Base-by-base conservation (phyloP, 345 rosid genomes). In the Mercurialis annua region DNA sequence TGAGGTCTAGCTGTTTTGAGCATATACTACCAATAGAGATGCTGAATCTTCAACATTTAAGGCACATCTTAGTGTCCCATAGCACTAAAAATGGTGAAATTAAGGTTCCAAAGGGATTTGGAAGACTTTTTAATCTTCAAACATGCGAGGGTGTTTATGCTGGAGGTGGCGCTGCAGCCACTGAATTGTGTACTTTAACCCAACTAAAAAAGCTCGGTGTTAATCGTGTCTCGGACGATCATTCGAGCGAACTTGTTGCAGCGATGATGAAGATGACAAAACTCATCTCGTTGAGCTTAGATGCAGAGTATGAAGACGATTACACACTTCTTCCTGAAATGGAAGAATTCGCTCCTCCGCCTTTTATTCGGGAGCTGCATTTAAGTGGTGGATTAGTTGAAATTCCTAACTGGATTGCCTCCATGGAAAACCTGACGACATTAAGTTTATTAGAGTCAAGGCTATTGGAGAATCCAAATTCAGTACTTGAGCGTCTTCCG, bases 101-200 rank as follows among this genome's bases (percentile, higher is more conserved):
- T 14, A 56, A 20, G 30, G 71, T 56, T 7, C 56, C 44, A 46
- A 30, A 67, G 16, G 51, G 20, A 3, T 56, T 67, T 29, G 44
- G 64, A 33, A 30, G 8, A 2, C 0, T 56, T 54, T 43, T 43
- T 40, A 43, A 30, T 26, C 71, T 56, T 47, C 55, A 56, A 9
- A 67, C 71, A 43, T 30, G 16, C 4, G 27, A 15, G 20, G 71
- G 71, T 27, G 21, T 66, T 17, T 66, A 66, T 42, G 70, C 52
- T 55, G 58, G 62, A 42, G 62, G 31, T 18, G 62, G 53, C 40
- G 42, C 43, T 54, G 70, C 62, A n/a, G n/a, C n/a, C n/a, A n/a
- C n/a, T n/a, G n/a, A n/a, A n/a, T n/a, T n/a, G n/a, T n/a, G n/a
- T n/a, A n/a, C n/a, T n/a, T n/a, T n/a, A n/a, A n/a, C n/a, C n/a